These are phyloP conservation scores for Eucommia ulmoides DNA, from an alignment of 257 asterid genomes.

Conservation along the genomic window DNA sequence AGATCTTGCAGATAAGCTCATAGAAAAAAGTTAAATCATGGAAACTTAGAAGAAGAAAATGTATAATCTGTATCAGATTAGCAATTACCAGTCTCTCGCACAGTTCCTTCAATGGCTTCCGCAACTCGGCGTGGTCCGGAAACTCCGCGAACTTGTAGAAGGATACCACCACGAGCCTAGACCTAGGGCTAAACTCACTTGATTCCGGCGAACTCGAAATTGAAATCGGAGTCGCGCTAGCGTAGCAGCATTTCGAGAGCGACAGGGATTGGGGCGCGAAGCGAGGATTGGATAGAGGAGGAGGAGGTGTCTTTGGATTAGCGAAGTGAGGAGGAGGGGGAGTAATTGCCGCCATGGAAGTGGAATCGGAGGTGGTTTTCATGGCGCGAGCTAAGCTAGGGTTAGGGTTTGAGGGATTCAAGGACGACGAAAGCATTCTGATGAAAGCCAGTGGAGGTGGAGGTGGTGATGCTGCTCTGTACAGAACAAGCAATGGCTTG, in stretches of 20 bases:
- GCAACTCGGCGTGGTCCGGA: slow-evolving; percentile 57
- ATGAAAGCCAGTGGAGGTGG: no score
- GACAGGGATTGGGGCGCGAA: slow-evolving; percentile 9
- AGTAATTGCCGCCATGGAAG: slow-evolving; percentile 15
- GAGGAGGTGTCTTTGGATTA: slow-evolving; percentile 27
- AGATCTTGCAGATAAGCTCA: background rate
- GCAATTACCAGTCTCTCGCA: slow-evolving; percentile 56
- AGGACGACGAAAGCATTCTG: slow-evolving; percentile 23
- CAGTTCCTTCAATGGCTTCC: slow-evolving; percentile 68
- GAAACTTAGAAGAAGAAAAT: background rate
- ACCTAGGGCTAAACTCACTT: slow-evolving; percentile 13
- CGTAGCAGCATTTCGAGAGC: slow-evolving; percentile 22
- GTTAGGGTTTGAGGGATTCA: slow-evolving; percentile 26
- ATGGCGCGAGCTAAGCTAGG: slow-evolving; percentile 11
- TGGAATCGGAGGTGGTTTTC: slow-evolving; percentile 23
- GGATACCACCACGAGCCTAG: slow-evolving; percentile 61
- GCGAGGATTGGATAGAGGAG: slow-evolving; percentile 17
- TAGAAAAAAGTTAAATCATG: background rate
- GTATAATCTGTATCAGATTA: no score
- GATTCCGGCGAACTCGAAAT: background rate
- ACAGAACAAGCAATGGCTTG: slow-evolving; percentile 20
- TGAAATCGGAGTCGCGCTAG: slow-evolving; percentile 11
- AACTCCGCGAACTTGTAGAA: slow-evolving; percentile 79
- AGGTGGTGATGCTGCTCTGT: slow-evolving; percentile 10
- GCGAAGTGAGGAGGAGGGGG: slow-evolving; percentile 14